Evolutionary conservation across 352 stramenopile genomes (phyloP).

Genomic region (Pelagophyceae sp.): DNA sequence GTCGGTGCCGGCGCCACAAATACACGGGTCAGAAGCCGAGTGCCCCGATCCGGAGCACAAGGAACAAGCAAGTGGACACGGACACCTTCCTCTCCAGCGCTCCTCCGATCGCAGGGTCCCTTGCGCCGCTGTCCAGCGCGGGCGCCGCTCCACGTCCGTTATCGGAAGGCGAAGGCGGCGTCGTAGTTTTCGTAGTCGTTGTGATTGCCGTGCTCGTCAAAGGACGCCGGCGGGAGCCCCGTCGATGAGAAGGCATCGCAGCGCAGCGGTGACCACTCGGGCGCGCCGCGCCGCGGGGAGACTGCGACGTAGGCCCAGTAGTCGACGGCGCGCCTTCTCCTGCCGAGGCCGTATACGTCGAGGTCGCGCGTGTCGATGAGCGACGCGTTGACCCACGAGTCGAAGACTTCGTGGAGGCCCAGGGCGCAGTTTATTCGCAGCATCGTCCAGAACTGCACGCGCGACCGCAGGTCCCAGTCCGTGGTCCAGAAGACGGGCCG

Average conservation of each 20-base stretch:
- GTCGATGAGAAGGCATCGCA: constrained; percentile 1
- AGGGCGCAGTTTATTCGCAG: constrained; percentile 1
- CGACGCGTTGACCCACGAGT: constrained; percentile 5
- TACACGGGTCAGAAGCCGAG: too few species aligned
- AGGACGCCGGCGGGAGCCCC: not conserved
- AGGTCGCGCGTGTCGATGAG: not conserved
- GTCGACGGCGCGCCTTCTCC: not conserved
- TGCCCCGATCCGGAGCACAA: too few species aligned
- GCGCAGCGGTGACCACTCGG: constrained; percentile 3
- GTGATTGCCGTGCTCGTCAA: not conserved
- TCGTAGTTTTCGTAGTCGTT: constrained; percentile 2
- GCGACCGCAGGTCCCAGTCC: not conserved
- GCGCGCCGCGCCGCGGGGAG: not conserved
- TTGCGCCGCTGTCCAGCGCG: too few species aligned
- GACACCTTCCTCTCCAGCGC: too few species aligned
- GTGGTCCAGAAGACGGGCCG: constrained; percentile 9
- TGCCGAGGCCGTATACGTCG: not conserved
- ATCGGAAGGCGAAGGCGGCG: not conserved
- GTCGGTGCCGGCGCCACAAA: too few species aligned
- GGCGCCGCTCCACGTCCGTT: too few species aligned
- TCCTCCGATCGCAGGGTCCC: too few species aligned
- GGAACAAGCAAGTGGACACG: too few species aligned
- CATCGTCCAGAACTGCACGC: constrained; percentile 15
- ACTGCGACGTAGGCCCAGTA: constrained; percentile 8
- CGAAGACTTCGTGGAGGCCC: constrained; percentile 5